Evolutionary conservation across 805 yeast genomes (phyloP).

Genomic region (Nakazawaea ishiwadae): DNA sequence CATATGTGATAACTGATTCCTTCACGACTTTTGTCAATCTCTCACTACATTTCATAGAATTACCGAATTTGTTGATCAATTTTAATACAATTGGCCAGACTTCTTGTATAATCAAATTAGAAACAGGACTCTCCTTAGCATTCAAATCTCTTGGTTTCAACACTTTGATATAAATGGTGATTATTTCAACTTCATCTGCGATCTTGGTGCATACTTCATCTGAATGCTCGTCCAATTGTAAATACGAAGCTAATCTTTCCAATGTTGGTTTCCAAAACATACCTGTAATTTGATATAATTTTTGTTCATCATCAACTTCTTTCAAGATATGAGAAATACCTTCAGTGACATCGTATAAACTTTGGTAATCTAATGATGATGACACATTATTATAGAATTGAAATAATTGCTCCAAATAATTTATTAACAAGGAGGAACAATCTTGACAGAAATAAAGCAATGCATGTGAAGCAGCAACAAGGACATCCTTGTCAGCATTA

Average conservation of each 20-base stretch:
- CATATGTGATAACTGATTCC: constrained; percentile 58
- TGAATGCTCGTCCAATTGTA: constrained; percentile 14
- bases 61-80: constrained; percentile 51
- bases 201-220: constrained; percentile 40
- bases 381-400: constrained; percentile 59
- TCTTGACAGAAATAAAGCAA: constrained; percentile 93
- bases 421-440: constrained; percentile 63
- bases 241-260: constrained; percentile 32
- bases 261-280: constrained; percentile 68
- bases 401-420: constrained; percentile 70
- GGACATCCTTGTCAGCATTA: constrained; percentile 40
- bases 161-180: constrained; percentile 55
- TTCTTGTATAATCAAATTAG: constrained; percentile 46
- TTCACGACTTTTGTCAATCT: constrained; percentile 66
- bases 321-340: constrained; percentile 83
- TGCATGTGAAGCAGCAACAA: constrained; percentile 88
- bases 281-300: constrained; percentile 46
- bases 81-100: constrained; percentile 53
- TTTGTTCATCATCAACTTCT: constrained; percentile 46
- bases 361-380: constrained; percentile 55
- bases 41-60: constrained; percentile 64
- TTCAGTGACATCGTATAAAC: constrained; percentile 77
- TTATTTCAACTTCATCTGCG: constrained; percentile 71
- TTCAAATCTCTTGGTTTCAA: constrained; percentile 43
- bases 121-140: constrained; percentile 42